Conservation (phyloP, 176 grass and related monocot genomes). For the Zoysia japonica region DNA sequence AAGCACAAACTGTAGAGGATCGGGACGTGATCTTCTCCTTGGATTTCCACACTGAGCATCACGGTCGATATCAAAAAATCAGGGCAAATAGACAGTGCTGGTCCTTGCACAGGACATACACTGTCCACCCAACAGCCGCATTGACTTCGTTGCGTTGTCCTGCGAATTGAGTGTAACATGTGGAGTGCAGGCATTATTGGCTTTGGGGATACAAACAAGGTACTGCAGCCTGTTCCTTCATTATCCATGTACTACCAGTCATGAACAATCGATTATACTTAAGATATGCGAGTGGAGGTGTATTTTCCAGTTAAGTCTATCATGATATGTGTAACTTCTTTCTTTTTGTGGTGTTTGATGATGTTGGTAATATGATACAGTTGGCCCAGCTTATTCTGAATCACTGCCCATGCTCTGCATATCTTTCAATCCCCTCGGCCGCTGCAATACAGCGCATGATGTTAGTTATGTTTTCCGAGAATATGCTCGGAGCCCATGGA, state of each 20-base stretch:
- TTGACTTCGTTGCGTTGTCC: neutral
- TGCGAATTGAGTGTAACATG: neutral
- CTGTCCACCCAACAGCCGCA: neutral
- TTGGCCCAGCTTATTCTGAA: constrained; percentile 45
- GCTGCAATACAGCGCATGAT: constrained; percentile 31
- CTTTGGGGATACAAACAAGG: neutral
- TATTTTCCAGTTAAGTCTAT: neutral
- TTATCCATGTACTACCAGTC: neutral
- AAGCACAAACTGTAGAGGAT: neutral
- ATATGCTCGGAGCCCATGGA: neutral
- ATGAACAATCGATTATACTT: neutral
- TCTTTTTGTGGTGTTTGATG: neutral
- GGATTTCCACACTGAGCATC: neutral
- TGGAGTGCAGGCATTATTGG: neutral
- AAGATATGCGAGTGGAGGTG: neutral
- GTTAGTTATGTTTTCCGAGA: neutral
- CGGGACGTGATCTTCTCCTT: neutral
- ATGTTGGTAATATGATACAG: neutral
- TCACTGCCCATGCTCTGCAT: constrained; percentile 55
- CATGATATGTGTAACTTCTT: neutral
- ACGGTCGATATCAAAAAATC: neutral
- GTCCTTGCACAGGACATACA: neutral
- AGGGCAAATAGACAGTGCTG: neutral
- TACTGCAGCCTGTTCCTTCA: neutral
- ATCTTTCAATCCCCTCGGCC: constrained; percentile 52